Evolutionary conservation across 306 rosid species (phyloP), one percentile per base, ranked within the genome.

Genomic region (Vigna unguiculata): DNA sequence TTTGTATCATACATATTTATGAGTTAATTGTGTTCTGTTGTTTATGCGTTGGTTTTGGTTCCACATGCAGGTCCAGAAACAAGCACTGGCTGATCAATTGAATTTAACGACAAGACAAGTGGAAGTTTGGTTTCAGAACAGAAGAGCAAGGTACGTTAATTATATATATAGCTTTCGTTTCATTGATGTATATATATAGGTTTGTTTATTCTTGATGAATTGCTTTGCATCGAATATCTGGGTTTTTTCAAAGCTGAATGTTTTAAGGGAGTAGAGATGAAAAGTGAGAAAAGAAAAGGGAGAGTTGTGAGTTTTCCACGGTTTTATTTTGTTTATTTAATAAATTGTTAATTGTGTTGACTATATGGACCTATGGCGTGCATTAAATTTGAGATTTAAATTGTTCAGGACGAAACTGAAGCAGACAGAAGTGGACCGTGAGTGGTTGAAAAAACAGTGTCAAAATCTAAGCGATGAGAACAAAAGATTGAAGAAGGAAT

Each of bases 71-170:
- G 75, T 76, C 10, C 93, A 88, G 85, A 93, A 93, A 75, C 84
- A 85, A 69, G 41, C 88, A 64, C 92, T 93, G n/a, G 90, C 96
- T 57, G 81, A 81, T 47, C 84, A 90, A 75, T 87, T 90, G 81
- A 90, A 91, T 71, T 78, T 93, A 82, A 90, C 85, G 62, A 81
- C 96, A 0, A 86, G 98, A 82, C 98, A 93, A 72, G 91, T 93
- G 16, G 98, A 93, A 86, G 98, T 93, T 66, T 93, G 98, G 98
- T 93, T 93, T 74, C 98, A 93, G 76, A 93, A 93, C 85, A 75
- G 93, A 75, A 89, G 98, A 87, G 98, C 98, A 77, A 91, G 98
- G 98, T 91, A 78, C 7, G 34, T 66, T 11, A 40, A 32, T 48
- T 9, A 1, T 40, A 24, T 38, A 1, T 38, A 15, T 63, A 38